Conservation (phyloP, 345 rosid genomes). For the Eucalyptus regnans region DNA sequence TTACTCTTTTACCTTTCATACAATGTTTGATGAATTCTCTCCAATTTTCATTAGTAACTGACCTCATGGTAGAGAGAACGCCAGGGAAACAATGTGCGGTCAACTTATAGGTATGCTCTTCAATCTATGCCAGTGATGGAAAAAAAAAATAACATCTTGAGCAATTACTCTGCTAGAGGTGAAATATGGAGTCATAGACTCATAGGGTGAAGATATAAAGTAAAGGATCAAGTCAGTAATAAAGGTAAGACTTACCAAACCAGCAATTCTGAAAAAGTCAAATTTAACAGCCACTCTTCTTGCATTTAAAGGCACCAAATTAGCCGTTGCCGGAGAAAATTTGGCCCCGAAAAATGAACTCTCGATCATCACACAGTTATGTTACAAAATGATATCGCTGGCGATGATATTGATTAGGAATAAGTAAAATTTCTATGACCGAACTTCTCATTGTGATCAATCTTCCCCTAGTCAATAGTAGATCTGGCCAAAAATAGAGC, state of each 20-base stretch:
- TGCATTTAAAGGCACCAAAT: constrained; percentile 60
- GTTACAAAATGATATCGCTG: neutral
- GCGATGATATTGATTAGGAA: neutral
- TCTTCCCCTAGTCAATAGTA: neutral
- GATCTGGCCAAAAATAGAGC: neutral
- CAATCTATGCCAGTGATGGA: neutral
- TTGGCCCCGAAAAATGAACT: neutral
- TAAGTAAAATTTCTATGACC: neutral
- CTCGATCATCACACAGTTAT: neutral
- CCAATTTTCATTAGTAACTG: neutral
- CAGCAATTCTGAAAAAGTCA: constrained; percentile 58
- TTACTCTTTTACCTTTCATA: neutral
- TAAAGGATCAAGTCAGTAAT: neutral
- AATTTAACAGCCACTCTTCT: constrained; percentile 81
- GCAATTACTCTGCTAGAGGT: neutral
- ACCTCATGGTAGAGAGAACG: neutral
- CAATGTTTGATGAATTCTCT: neutral
- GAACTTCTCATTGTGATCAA: neutral
- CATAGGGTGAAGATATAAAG: neutral
- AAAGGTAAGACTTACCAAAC: constrained; percentile 41
- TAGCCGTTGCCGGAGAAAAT: constrained; percentile 61
- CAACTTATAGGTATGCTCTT: neutral
- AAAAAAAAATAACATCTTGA: neutral
- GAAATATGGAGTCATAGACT: neutral
- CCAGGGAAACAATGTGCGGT: neutral